A percentile compares a stretch with the other conserved stretches of the same genome.
phyloP scores from a whole-genome alignment of 495 filamentous ascomycete genomes.

The Aspergillus olivimuriae region DNA sequence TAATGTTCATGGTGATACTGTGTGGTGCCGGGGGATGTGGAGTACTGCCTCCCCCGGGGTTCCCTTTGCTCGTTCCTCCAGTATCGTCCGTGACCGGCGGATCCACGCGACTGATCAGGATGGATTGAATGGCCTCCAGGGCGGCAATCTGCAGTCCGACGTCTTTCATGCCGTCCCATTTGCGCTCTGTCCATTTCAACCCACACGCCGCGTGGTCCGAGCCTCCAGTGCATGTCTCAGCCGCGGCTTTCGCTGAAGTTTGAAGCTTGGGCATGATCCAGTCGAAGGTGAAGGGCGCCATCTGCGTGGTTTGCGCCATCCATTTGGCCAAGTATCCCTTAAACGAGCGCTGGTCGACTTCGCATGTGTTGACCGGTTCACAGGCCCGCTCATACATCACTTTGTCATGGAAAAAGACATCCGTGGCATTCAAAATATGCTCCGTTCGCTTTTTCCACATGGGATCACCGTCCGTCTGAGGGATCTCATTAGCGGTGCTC shows the following conservation, averaged over 20 bases:
- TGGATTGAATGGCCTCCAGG: slow-evolving; percentile 60
- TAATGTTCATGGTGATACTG: slow-evolving; percentile 15
- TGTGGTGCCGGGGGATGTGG: slow-evolving; percentile 10
- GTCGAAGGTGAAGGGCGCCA: slow-evolving; percentile 60
- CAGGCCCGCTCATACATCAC: slow-evolving; percentile 65
- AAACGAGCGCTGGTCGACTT: slow-evolving; percentile 75
- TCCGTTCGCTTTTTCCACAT: slow-evolving; percentile 56
- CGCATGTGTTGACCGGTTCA: slow-evolving; percentile 52
- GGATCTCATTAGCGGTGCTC: background rate
- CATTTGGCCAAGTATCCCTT: slow-evolving; percentile 82
- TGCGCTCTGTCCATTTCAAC: slow-evolving; percentile 51
- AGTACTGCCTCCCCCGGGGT: slow-evolving; percentile 55
- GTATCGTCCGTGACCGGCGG: slow-evolving; percentile 56
- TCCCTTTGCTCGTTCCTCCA: slow-evolving; percentile 70
- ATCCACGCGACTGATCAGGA: slow-evolving; percentile 39
- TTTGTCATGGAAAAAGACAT: slow-evolving; percentile 44
- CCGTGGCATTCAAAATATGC: slow-evolving; percentile 51
- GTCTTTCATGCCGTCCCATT: slow-evolving; percentile 50
- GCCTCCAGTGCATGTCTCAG: slow-evolving; percentile 61
- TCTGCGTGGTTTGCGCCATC: slow-evolving; percentile 63
- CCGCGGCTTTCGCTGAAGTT: slow-evolving; percentile 62
- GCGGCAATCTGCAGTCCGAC: slow-evolving; percentile 71
- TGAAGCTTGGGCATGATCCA: slow-evolving; percentile 59
- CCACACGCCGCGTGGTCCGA: slow-evolving; percentile 51
- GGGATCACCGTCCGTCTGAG: slow-evolving; percentile 22